Evolutionary conservation across 306 rosid genomes (phyloP).

Genomic region (Acacia crassicarpa): DNA sequence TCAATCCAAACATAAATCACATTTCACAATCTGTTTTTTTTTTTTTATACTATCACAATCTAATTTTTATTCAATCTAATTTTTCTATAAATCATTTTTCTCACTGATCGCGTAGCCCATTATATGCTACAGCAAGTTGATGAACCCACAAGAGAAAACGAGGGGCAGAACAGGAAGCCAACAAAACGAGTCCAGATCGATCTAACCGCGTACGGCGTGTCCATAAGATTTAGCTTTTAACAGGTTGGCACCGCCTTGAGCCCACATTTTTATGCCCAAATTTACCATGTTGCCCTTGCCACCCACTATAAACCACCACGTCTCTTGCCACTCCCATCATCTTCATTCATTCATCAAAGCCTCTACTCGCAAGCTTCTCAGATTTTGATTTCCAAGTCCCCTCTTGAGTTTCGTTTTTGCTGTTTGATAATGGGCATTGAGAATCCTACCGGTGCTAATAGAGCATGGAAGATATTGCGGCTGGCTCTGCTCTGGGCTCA

Average conservation of each 20-base stretch:
- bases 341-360: neutral
- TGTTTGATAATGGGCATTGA: conserved; percentile 19
- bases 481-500: conserved; percentile 77
- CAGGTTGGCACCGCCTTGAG: neutral
- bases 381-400: neutral
- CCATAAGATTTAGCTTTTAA: conserved; percentile 4
- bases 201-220: conserved; percentile 42
- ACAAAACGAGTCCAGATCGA: conserved; percentile 30
- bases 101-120: too few species aligned
- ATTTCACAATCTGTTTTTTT: too few species aligned
- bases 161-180: conserved; percentile 29
- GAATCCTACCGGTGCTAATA: conserved; percentile 34
- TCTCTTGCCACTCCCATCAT: conserved; percentile 7
- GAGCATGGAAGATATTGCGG: conserved; percentile 72
- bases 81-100: too few species aligned
- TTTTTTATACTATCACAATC: too few species aligned
- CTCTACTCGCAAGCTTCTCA: neutral
- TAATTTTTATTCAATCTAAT: too few species aligned
- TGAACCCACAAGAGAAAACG: neutral
- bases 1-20: too few species aligned
- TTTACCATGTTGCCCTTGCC: neutral
- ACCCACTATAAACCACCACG: neutral
- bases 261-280: neutral
- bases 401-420: neutral
- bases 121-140: neutral